Base-by-base conservation (phyloP, 73 alveolate genomes). In the Paraurostyla sp. region DNA sequence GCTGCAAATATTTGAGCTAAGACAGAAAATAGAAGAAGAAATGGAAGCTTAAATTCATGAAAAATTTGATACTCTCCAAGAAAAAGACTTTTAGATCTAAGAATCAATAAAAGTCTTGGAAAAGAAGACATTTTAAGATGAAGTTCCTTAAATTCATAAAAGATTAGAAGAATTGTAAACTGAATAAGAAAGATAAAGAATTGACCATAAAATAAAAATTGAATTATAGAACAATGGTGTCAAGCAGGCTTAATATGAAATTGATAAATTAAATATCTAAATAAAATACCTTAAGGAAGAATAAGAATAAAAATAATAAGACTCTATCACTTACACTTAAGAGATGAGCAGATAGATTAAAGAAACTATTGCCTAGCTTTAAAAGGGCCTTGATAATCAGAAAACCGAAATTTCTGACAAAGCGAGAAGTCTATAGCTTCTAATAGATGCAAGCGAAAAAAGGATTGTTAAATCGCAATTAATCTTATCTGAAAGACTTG, bases 131-230 rank as follows among this genome's bases (percentile, higher is more conserved):
- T 35, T 65, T 38, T 1, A 36, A 38, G 82, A 65, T 9, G 16
- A 65, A 40, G 13, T 65, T 13, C 82, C 82, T 6, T 40, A 3
- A 15, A 30, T 65, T 0, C 35, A 22, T 3, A 65, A 65, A 40
- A 56, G 25, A 22, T 0, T 65, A 7, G 60, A 65, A 11, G 82
- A 40, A 18, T 4, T 65, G 36, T 6, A 13, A 1, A 58, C 35
- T n/a, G 82, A 65, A 4, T 29, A 16, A 15, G 82, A 65, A 22
- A 65, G 25, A 23, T 40, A 65, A 38, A 4, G 82, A 15, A 65
- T 65, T 6, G 82, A 65, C 41, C 82, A 65, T 38, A 65, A 65
- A 38, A 58, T 65, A 56, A 65, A 65, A 40, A 65, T 65, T 13
- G 82, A 65, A 23, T 40, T 65, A 42, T 40, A 65, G 32, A 65